Percentiles rank a stretch among this genome's conserved stretches.
phyloP scores from a whole-genome alignment of 2,329 filamentous ascomycete species.

The Acrocalymma vagum region DNA sequence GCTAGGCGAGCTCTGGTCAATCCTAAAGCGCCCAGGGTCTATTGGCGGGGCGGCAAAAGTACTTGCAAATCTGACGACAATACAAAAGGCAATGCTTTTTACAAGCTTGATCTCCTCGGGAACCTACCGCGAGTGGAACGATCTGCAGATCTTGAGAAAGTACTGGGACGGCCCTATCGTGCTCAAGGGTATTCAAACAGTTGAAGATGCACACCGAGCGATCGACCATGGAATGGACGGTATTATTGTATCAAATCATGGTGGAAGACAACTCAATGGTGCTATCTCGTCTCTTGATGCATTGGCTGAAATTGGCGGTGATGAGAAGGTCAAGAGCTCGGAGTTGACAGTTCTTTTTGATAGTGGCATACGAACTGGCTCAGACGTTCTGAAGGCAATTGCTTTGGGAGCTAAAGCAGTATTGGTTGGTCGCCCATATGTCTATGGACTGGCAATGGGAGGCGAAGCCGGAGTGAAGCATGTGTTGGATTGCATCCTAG shows the following conservation, averaged over 20 bases:
- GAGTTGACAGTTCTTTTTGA: slow-evolving; percentile 46
- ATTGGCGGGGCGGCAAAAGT: slow-evolving; percentile 41
- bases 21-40: slow-evolving; percentile 46
- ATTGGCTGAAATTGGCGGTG: slow-evolving; percentile 44
- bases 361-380: slow-evolving; percentile 45
- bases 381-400: slow-evolving; percentile 47
- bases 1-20: slow-evolving; percentile 45
- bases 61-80: slow-evolving; percentile 38
- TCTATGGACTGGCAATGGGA: slow-evolving; percentile 47
- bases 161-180: slow-evolving; percentile 50
- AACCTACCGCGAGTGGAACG: slow-evolving; percentile 43
- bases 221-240: slow-evolving; percentile 46
- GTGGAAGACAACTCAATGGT: slow-evolving; percentile 47
- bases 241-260: slow-evolving; percentile 50
- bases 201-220: slow-evolving; percentile 45
- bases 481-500: slow-evolving; percentile 43
- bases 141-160: slow-evolving; percentile 40
- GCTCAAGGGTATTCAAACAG: slow-evolving; percentile 49
- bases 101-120: slow-evolving; percentile 45
- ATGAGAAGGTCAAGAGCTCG: slow-evolving; percentile 39
- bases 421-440: slow-evolving; percentile 44
- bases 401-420: slow-evolving; percentile 48
- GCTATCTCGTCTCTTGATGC: slow-evolving; percentile 45
- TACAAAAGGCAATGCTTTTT: slow-evolving; percentile 49
- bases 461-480: slow-evolving; percentile 49